A percentile compares a stretch with the other conserved stretches of the same genome.
These are phyloP conservation scores for Gynandropsis gynandra DNA, from an alignment of 345 rosid genomes.

Conservation along the genomic window DNA sequence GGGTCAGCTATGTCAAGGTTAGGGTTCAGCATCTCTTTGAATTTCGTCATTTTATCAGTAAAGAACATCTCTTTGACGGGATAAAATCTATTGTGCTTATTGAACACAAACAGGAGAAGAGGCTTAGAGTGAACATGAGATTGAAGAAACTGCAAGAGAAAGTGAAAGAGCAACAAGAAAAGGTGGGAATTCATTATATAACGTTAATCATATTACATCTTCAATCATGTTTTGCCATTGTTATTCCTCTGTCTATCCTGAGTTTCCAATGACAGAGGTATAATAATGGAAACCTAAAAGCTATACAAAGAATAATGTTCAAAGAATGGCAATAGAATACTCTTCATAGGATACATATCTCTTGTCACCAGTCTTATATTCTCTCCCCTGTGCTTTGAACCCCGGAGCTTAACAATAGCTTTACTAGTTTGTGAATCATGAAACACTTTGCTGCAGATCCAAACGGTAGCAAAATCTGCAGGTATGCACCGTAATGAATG, in stretches of 20 bases:
- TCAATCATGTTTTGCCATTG: not conserved
- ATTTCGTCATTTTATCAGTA: not conserved
- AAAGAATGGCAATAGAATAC: not conserved
- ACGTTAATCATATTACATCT: not conserved
- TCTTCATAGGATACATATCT: not conserved
- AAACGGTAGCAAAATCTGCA: constrained; percentile 58
- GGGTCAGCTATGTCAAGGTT: constrained; percentile 69
- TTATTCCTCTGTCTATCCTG: not conserved
- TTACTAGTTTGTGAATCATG: constrained; percentile 9
- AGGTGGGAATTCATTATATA: constrained; percentile 28
- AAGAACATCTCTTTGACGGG: not conserved
- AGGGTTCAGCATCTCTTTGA: not conserved
- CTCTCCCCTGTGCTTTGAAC: not conserved
- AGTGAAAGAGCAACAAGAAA: constrained; percentile 65
- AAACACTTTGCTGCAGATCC: constrained; percentile 34
- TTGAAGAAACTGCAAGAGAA: constrained; percentile 49
- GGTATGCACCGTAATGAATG: constrained; percentile 47
- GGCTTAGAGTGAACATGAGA: constrained; percentile 55
- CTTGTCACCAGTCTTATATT: no score
- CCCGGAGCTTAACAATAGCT: not conserved
- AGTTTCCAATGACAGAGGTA: no score
- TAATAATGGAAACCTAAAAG: no score
- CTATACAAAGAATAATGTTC: no score
- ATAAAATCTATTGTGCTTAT: constrained; percentile 8
- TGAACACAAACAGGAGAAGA: constrained; percentile 43